phyloP scores from a whole-genome alignment of 345 rosid species.

The Citrus cavaleriei region DNA sequence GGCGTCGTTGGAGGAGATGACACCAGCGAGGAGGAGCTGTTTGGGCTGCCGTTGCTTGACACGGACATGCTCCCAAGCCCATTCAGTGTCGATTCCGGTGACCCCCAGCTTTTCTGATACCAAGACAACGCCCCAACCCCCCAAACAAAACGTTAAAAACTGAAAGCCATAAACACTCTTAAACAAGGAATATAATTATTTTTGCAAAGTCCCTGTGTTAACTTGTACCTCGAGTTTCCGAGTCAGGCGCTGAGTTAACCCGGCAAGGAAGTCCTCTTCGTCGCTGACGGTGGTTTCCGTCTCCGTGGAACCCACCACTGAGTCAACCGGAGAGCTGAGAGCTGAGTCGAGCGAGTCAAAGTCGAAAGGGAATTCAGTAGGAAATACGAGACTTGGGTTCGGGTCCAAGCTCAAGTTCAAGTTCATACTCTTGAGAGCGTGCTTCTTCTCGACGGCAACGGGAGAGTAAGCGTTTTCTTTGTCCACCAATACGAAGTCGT shows the following conservation, averaged over 20 bases:
- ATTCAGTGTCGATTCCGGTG: conserved; percentile 73
- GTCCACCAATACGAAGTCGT: conserved; percentile 21
- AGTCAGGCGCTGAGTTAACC: conserved; percentile 59
- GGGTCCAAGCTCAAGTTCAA: conserved; percentile 1
- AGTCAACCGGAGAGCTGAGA: conserved; percentile 48
- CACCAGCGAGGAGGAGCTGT: conserved; percentile 42
- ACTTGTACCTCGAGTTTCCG: conserved; percentile 36
- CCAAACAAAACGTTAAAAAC: not conserved
- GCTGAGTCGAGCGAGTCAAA: conserved; percentile 41
- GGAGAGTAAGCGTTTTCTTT: not conserved
- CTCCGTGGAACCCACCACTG: conserved; percentile 46
- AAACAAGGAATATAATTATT: too few relatives aligned
- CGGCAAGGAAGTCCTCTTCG: conserved; percentile 64
- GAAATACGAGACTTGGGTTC: conserved; percentile 25
- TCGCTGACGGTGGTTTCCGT: conserved; percentile 50
- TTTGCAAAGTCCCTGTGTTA: not conserved
- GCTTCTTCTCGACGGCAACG: not conserved
- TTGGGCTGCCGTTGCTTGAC: conserved; percentile 48
- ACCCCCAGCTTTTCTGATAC: conserved; percentile 32
- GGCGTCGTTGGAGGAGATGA: conserved; percentile 60
- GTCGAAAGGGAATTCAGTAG: conserved; percentile 66
- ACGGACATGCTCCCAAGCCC: conserved; percentile 43
- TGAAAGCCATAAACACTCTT: not conserved
- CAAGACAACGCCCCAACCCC: not conserved
- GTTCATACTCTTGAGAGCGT: not conserved